Conservation (phyloP, 2,329 filamentous ascomycete species). For the Neofusicoccum umdonicola region DNA sequence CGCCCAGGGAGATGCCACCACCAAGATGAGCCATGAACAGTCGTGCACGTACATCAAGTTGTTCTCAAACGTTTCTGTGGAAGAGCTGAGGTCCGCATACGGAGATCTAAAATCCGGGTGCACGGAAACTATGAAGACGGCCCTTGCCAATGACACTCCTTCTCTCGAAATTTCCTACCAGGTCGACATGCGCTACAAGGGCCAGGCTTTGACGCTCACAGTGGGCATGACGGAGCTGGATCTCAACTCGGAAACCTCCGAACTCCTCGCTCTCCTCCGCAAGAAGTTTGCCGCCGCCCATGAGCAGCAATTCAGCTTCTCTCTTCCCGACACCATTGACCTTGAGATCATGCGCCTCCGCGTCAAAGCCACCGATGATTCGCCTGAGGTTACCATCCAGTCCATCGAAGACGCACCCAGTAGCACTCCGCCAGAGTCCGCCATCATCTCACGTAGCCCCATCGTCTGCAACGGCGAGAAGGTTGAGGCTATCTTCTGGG, state of each 20-base stretch:
- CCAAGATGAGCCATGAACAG: slow-evolving; percentile 49
- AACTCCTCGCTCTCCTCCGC: slow-evolving; percentile 35
- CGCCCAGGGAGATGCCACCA: slow-evolving; percentile 51
- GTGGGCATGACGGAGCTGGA: slow-evolving; percentile 22
- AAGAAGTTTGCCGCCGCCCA: slow-evolving; percentile 43
- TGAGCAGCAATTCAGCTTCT: slow-evolving; percentile 48
- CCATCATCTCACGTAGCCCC: slow-evolving; percentile 38
- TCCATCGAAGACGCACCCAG: slow-evolving; percentile 28
- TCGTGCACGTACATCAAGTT: slow-evolving; percentile 47
- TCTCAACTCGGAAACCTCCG: slow-evolving; percentile 27
- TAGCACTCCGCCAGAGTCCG: slow-evolving; percentile 33
- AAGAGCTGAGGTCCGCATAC: slow-evolving; percentile 36
- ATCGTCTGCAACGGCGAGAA: slow-evolving; percentile 43
- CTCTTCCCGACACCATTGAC: slow-evolving; percentile 39
- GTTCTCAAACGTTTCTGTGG: slow-evolving; percentile 35
- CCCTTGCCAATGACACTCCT: slow-evolving; percentile 32
- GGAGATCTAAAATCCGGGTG: slow-evolving; percentile 37
- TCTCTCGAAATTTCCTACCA: slow-evolving; percentile 39
- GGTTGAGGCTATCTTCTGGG: slow-evolving; percentile 45
- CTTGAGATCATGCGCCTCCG: slow-evolving; percentile 51
- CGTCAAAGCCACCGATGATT: slow-evolving; percentile 44
- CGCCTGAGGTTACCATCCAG: slow-evolving; percentile 41
- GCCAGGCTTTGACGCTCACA: slow-evolving; percentile 43
- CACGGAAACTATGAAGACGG: slow-evolving; percentile 38
- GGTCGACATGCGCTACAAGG: slow-evolving; percentile 49